phyloP scores from a whole-genome alignment of 345 rosid genomes.

The Eucalyptus polyanthemos region DNA sequence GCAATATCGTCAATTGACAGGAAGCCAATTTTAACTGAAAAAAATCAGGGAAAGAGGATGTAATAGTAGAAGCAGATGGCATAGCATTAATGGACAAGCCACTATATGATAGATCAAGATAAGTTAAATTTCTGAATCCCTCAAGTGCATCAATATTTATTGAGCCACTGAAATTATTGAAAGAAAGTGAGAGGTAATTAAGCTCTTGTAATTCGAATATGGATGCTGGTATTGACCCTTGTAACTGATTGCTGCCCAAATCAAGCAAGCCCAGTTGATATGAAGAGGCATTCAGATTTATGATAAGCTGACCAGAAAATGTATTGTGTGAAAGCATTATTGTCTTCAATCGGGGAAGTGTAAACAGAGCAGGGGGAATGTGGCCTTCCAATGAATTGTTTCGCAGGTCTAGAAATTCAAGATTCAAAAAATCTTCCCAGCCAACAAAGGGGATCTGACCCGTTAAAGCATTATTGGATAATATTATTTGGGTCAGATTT shows the following conservation, averaged over 20 bases:
- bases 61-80: no score
- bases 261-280: slow-evolving; percentile 3
- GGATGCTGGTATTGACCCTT: no score
- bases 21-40: no score
- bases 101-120: no score
- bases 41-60: no score
- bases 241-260: background rate
- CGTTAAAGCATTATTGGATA: slow-evolving; percentile 7
- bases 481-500: background rate
- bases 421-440: slow-evolving; percentile 11
- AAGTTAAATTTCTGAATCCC: no score
- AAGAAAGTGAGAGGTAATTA: no score
- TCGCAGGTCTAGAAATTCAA: slow-evolving; percentile 3
- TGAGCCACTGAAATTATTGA: no score
- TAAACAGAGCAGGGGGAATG: slow-evolving; percentile 7
- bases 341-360: background rate
- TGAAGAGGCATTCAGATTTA: background rate
- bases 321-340: background rate
- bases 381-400: slow-evolving; percentile 14
- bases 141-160: no score
- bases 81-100: no score
- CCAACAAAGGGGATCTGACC: slow-evolving; percentile 3
- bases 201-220: no score
- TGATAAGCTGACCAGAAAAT: slow-evolving; percentile 6
- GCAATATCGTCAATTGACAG: no score